Base-by-base conservation (phyloP, 2,329 filamentous ascomycete genomes). In the Sporothrix dimorphospora region DNA sequence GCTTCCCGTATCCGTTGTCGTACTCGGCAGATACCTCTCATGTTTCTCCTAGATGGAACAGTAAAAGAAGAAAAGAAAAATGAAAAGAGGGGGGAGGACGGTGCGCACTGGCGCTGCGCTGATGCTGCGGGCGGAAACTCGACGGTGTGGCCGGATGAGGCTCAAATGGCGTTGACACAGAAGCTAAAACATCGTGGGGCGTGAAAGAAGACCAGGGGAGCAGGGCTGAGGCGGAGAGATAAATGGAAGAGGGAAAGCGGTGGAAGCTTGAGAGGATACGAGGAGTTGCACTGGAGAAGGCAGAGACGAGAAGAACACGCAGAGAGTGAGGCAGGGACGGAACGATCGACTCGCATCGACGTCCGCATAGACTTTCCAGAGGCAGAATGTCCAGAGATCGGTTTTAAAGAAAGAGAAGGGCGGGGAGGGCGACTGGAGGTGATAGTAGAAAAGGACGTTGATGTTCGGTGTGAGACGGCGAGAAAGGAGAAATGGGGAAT, bases 121-220 rank as follows among this genome's bases (percentile, higher is more conserved):
- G 66, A 21, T 19, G 65, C 65, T 45, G 49, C n/a, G 49, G 16
- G 27, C 27, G 8, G 38, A 53, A 59, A 30, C 38, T 69, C 21
- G 38, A 45, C 24, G 53, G 53, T 45, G 53, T 70, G 40, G 38
- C 53, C 21, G 40, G 53, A 21, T 45, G 67, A 59, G 67, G 68
- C 53, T 59, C 68, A 24, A 40, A 14, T 34, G 51, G 49, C 11
- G 40, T 49, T 70, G 53, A 61, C 19, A 61, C 53, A 70, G 27
- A 70, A 61, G 68, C 68, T 70, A 59, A 49, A 61, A 61, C 53
- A 70, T 59, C 24, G 51, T 53, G 24, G 51, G 38, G 38, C 51
- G 4, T 24, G 21, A 4, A 38, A 57, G 45, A n/a, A 24, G 51
- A 9, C 21, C 34, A 11, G 9, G 19, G n/a, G 30, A 55, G 4